phyloP scores from a whole-genome alignment of 2,329 filamentous ascomycete genomes.

The Diplocarpon rosae region DNA sequence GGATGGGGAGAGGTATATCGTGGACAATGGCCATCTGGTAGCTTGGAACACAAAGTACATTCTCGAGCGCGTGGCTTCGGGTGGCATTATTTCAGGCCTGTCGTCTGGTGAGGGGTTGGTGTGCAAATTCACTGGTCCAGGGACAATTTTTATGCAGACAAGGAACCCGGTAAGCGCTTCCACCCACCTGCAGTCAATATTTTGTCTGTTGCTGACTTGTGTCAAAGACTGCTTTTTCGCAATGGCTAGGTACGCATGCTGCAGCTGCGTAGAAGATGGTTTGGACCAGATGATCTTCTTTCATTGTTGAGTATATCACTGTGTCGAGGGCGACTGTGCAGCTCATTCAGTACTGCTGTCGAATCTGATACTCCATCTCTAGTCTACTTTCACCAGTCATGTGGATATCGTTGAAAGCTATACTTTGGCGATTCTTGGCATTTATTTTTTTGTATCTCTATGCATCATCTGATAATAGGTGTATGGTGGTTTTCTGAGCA shows the following conservation, averaged over 20 bases:
- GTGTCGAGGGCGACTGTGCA: no score
- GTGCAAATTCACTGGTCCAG: slow-evolving; percentile 87
- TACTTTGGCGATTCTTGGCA: no score
- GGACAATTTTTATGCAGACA: slow-evolving; percentile 87
- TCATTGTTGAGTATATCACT: no score
- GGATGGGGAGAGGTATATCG: slow-evolving; percentile 75
- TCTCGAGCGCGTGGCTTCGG: slow-evolving; percentile 79
- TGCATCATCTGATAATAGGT: no score
- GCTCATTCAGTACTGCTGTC: no score
- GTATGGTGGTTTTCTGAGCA: no score
- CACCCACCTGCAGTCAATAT: not conserved
- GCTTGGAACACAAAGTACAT: slow-evolving; percentile 96
- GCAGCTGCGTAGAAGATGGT: slow-evolving; percentile 10
- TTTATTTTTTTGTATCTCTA: no score
- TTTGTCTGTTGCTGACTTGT: not conserved
- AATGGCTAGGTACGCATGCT: slow-evolving; percentile 24
- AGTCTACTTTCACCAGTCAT: no score
- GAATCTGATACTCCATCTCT: no score
- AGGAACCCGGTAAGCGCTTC: slow-evolving; percentile 57
- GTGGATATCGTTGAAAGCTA: no score
- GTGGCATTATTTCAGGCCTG: slow-evolving; percentile 83
- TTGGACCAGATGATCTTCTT: no score
- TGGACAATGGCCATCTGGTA: slow-evolving; percentile 87
- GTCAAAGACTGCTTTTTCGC: slow-evolving; percentile 21
- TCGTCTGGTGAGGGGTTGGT: slow-evolving; percentile 78